A percentile compares a stretch with the other conserved stretches of the same genome.
Evolutionary conservation across 2,329 filamentous ascomycete genomes (phyloP).

Genomic region (Scytalidium sp.): DNA sequence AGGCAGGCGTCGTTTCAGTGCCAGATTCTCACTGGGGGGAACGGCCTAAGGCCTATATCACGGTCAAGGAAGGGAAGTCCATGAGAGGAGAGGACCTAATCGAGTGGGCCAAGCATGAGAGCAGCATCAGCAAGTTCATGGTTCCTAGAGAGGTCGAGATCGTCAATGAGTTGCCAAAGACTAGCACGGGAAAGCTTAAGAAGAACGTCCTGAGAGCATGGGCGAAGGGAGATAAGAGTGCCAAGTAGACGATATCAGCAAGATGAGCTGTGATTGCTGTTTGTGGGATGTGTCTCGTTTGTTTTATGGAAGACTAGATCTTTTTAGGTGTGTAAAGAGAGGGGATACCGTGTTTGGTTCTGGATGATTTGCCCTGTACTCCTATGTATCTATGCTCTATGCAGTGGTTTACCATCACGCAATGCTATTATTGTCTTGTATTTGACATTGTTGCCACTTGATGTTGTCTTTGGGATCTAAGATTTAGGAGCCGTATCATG

Average conservation of each 20-base stretch:
- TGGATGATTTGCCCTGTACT: too few species aligned
- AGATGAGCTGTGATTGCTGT: slow-evolving; percentile 16
- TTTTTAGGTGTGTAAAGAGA: too few species aligned
- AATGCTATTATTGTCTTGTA: too few species aligned
- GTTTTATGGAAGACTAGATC: background rate
- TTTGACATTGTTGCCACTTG: too few species aligned
- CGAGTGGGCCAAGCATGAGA: slow-evolving; percentile 78
- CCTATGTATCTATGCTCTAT: too few species aligned
- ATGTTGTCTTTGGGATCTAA: too few species aligned
- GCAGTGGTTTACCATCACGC: too few species aligned
- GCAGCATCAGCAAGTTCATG: slow-evolving; percentile 89
- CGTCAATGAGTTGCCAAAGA: slow-evolving; percentile 89
- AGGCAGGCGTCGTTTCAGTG: slow-evolving; percentile 87
- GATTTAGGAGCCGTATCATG: too few species aligned
- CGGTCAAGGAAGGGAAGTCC: slow-evolving; percentile 64
- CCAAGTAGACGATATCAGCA: background rate
- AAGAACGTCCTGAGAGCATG: slow-evolving; percentile 91
- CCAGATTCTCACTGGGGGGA: slow-evolving; percentile 92
- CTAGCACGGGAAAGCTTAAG: slow-evolving; percentile 92
- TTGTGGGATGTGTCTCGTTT: background rate
- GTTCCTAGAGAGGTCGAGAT: slow-evolving; percentile 71
- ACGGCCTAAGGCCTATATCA: slow-evolving; percentile 90
- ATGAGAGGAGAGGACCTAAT: slow-evolving; percentile 70
- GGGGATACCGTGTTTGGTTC: too few species aligned
- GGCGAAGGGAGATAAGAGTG: slow-evolving; percentile 56